These are phyloP conservation scores for Puya raimondii DNA, from an alignment of 176 grass and related monocot species.

Conservation along the genomic window DNA sequence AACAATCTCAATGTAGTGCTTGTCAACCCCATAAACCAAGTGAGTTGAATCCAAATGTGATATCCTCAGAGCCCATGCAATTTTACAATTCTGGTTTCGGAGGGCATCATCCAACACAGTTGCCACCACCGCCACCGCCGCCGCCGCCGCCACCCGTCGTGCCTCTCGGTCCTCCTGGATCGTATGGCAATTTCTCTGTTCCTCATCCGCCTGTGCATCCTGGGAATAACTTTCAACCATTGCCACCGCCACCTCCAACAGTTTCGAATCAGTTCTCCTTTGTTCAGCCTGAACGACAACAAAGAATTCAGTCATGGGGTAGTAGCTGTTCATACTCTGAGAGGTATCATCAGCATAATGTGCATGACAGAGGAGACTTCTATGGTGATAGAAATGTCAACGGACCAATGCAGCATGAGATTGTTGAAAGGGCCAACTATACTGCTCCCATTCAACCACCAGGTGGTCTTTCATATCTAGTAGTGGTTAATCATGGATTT, in stretches of 20 bases:
- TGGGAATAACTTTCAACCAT: conserved; percentile 64
- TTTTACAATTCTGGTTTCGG: conserved; percentile 48
- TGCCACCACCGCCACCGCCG: conserved; percentile 41
- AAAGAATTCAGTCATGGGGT: conserved; percentile 48
- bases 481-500: neutral
- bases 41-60: conserved; percentile 34
- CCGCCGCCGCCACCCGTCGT: conserved; percentile 19
- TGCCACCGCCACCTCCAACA: conserved; percentile 44
- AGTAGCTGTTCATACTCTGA: conserved; percentile 35
- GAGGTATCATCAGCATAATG: conserved; percentile 36
- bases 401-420: conserved; percentile 53
- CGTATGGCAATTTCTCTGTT: conserved; percentile 30
- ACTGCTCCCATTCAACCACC: conserved; percentile 29
- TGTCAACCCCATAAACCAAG: conserved; percentile 26
- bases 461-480: conserved; percentile 27
- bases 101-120: conserved; percentile 37
- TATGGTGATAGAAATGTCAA: conserved; percentile 36
- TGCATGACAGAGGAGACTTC: conserved; percentile 40
- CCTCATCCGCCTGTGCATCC: conserved; percentile 31
- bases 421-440: conserved; percentile 40
- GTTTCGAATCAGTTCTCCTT: conserved; percentile 61
- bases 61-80: conserved; percentile 29
- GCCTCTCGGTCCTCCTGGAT: conserved; percentile 30
- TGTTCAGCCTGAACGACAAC: conserved; percentile 44
- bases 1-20: conserved; percentile 33